These are phyloP conservation scores for Penicillium sp. DNA, from an alignment of 2,329 filamentous ascomycete genomes.

Conservation along the genomic window DNA sequence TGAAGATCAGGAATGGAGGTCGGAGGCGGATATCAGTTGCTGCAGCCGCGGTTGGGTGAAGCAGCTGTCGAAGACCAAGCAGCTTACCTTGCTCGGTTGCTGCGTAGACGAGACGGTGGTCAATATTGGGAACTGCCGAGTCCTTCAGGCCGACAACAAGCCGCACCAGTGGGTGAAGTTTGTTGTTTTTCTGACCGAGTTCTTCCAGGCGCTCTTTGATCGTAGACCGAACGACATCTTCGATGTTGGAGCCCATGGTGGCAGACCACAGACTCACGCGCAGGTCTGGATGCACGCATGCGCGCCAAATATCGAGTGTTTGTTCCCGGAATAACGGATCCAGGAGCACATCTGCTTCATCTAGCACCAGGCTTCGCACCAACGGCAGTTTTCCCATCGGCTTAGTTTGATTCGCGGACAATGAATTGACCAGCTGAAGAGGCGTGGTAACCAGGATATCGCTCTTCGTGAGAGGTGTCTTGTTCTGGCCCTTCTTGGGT, in stretches of 20 bases:
- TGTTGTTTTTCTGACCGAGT: constrained; percentile 14
- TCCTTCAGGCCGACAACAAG: constrained; percentile 96
- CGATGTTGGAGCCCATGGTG: constrained; percentile 91
- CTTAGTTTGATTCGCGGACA: constrained; percentile 49
- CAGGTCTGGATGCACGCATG: constrained; percentile 65
- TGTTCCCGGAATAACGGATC: constrained; percentile 87
- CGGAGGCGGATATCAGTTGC: constrained; percentile 53
- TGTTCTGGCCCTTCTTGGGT: constrained; percentile 24
- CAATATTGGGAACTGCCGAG: constrained; percentile 85
- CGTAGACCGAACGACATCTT: constrained; percentile 67
- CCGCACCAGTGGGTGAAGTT: constrained; percentile 58
- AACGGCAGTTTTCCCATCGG: constrained; percentile 54
- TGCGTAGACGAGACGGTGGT: constrained; percentile 82
- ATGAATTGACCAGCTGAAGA: constrained; percentile 67
- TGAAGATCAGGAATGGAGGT: constrained; percentile 91
- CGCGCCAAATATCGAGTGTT: constrained; percentile 76
- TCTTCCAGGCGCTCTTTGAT: constrained; percentile 51
- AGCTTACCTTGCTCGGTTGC: constrained; percentile 92
- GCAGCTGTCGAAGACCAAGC: constrained; percentile 79
- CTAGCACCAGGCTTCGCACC: constrained; percentile 71
- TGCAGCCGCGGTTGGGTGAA: constrained; percentile 64
- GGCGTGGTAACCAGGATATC: constrained; percentile 80
- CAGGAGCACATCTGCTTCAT: constrained; percentile 92
- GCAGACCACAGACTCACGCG: constrained; percentile 86
- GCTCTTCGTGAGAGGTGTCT: constrained; percentile 58